phyloP scores from a whole-genome alignment of 2,329 filamentous ascomycete genomes.

The Colletotrichum phormii region DNA sequence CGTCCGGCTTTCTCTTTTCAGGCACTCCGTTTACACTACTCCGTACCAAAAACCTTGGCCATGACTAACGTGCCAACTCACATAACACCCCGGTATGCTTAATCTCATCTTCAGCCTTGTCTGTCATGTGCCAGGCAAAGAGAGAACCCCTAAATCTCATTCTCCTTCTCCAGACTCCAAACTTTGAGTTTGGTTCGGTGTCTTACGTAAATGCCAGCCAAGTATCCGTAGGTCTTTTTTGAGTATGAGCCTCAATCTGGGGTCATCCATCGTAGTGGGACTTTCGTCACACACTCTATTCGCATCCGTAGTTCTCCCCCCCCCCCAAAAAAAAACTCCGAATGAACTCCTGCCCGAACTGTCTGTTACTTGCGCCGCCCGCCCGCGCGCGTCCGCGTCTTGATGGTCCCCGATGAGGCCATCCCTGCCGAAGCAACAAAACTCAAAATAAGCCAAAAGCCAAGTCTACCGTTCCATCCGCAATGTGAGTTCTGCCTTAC shows the following conservation, averaged over 20 bases:
- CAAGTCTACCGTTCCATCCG: neutral
- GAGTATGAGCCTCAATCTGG: neutral
- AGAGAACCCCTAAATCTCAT: neutral
- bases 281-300: too few relatives aligned
- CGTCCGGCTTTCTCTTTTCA: neutral
- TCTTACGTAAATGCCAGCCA: neutral
- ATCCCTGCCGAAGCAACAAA: neutral
- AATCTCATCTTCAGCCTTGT: constrained; percentile 8
- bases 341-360: neutral
- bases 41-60: neutral
- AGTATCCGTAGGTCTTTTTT: neutral
- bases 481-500: constrained; percentile 6
- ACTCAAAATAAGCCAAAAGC: neutral
- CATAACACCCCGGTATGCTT: neutral
- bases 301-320: neutral
- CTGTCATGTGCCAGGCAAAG: neutral
- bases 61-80: neutral
- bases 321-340: neutral
- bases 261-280: neutral
- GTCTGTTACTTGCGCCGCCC: neutral
- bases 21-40: neutral
- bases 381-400: neutral
- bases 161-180: neutral
- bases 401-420: neutral
- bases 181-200: neutral